These are phyloP conservation scores for Hypseocharis bilobata DNA, from an alignment of 441 rosid species.

Conservation along the genomic window DNA sequence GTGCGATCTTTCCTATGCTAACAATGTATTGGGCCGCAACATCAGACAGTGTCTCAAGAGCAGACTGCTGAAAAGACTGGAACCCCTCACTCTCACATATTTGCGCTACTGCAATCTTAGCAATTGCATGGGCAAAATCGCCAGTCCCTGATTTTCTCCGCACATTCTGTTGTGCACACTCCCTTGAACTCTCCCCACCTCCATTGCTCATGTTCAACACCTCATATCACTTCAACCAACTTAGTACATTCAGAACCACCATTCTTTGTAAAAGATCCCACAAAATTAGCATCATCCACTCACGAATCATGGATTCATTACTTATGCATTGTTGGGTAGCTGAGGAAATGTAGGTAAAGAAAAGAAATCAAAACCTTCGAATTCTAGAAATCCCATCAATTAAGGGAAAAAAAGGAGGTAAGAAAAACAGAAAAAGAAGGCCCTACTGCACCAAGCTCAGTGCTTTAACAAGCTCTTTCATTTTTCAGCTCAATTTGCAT, in stretches of 20 bases:
- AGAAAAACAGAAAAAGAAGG: not conserved
- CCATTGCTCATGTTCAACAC: conserved; percentile 89
- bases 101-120: conserved; percentile 65
- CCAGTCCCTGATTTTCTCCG: conserved; percentile 34
- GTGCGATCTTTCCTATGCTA: conserved; percentile 47
- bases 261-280: conserved; percentile 22
- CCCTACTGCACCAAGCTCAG: not conserved
- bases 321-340: not conserved
- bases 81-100: conserved; percentile 65
- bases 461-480: not conserved
- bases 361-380: not conserved
- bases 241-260: conserved; percentile 24
- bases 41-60: conserved; percentile 63
- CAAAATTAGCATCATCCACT: conserved; percentile 10
- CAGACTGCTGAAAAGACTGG: conserved; percentile 61
- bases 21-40: conserved; percentile 41
- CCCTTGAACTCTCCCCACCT: conserved; percentile 60
- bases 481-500: not conserved
- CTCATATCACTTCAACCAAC: conserved; percentile 48
- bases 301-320: conserved; percentile 15
- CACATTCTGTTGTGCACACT: conserved; percentile 29
- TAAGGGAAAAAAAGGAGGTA: not conserved
- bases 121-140: conserved; percentile 47
- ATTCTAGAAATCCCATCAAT: not conserved
- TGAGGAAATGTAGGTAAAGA: not conserved